These are phyloP conservation scores for Gentiana macrophylla DNA, from an alignment of 257 asterid genomes.

Conservation along the genomic window DNA sequence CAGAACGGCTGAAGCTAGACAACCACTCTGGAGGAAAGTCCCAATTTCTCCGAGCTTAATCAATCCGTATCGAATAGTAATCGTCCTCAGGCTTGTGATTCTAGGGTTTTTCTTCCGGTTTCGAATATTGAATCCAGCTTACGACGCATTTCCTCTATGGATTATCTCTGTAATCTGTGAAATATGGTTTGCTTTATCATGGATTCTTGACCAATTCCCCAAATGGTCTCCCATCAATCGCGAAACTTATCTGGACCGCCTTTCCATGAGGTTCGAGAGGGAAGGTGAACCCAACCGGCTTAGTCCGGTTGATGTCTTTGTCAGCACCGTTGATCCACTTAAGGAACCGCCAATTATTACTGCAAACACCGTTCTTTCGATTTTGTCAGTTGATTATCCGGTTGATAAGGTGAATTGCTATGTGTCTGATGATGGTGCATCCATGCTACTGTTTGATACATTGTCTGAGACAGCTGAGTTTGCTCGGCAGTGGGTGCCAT, in stretches of 20 bases:
- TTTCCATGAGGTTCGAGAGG: slow-evolving; percentile 59
- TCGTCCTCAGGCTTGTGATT: slow-evolving; percentile 50
- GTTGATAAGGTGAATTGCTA: slow-evolving; percentile 75
- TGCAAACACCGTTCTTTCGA: slow-evolving; percentile 71
- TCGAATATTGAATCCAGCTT: slow-evolving; percentile 58
- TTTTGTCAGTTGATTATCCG: slow-evolving; percentile 68
- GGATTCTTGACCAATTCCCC: slow-evolving; percentile 91
- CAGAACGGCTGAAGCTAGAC: slow-evolving; percentile 83
- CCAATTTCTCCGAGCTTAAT: slow-evolving; percentile 67
- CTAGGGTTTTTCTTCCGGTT: slow-evolving; percentile 69
- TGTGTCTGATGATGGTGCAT: slow-evolving; percentile 83
- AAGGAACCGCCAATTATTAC: slow-evolving; percentile 86
- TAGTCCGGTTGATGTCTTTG: slow-evolving; percentile 55
- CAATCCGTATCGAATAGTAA: slow-evolving; percentile 72
- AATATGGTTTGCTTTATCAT: slow-evolving; percentile 74
- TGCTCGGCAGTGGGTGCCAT: slow-evolving; percentile 86
- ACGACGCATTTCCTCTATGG: slow-evolving; percentile 75
- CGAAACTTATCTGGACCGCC: slow-evolving; percentile 76
- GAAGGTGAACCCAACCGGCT: slow-evolving; percentile 52
- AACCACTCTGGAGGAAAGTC: slow-evolving; percentile 76
- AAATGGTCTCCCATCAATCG: slow-evolving; percentile 76
- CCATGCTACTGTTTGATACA: slow-evolving; percentile 78
- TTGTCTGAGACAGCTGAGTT: slow-evolving; percentile 70
- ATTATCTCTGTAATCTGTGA: slow-evolving; percentile 73
- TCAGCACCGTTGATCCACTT: slow-evolving; percentile 70